Evolutionary conservation across 1,139 yeast species (phyloP).

Genomic region (Lodderomyces oxycetoniae): DNA sequence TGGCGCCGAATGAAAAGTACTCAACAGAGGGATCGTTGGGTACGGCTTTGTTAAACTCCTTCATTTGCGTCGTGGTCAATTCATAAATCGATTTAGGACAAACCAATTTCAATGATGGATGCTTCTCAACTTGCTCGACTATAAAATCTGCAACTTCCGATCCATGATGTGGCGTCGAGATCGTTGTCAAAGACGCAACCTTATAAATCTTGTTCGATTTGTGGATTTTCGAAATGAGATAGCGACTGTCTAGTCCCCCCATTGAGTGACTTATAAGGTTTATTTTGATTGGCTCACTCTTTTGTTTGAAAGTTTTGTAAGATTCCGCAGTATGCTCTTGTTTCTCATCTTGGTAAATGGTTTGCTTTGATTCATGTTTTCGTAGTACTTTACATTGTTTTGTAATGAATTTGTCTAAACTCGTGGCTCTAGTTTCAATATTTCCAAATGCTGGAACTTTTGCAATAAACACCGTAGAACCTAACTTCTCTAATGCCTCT

Average conservation of each 20-base stretch:
- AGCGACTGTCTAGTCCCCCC: slow-evolving; percentile 90
- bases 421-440: slow-evolving; percentile 64
- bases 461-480: slow-evolving; percentile 67
- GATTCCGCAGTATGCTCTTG: slow-evolving; percentile 7
- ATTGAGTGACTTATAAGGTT: slow-evolving; percentile 88
- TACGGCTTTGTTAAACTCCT: slow-evolving; percentile 48
- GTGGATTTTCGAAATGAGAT: slow-evolving; percentile 47
- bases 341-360: slow-evolving; percentile 24
- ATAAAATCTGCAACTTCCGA: slow-evolving; percentile 78
- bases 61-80: slow-evolving; percentile 54
- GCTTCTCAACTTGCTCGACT: slow-evolving; percentile 23
- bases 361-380: slow-evolving; percentile 21
- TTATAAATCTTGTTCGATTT: slow-evolving; percentile 42
- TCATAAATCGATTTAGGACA: slow-evolving; percentile 51
- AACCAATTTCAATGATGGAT: slow-evolving; percentile 16
- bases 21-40: slow-evolving; percentile 56
- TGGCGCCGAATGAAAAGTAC: slow-evolving; percentile 83
- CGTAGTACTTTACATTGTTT: slow-evolving; percentile 34
- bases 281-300: slow-evolving; percentile 41
- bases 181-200: slow-evolving; percentile 71
- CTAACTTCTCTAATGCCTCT: slow-evolving; percentile 53
- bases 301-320: slow-evolving; percentile 12
- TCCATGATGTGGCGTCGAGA: slow-evolving; percentile 86
- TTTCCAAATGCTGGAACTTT: slow-evolving; percentile 81
- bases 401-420: slow-evolving; percentile 50